phyloP scores from a whole-genome alignment of 176 grass and related monocot species.

The Microstegium vimineum region DNA sequence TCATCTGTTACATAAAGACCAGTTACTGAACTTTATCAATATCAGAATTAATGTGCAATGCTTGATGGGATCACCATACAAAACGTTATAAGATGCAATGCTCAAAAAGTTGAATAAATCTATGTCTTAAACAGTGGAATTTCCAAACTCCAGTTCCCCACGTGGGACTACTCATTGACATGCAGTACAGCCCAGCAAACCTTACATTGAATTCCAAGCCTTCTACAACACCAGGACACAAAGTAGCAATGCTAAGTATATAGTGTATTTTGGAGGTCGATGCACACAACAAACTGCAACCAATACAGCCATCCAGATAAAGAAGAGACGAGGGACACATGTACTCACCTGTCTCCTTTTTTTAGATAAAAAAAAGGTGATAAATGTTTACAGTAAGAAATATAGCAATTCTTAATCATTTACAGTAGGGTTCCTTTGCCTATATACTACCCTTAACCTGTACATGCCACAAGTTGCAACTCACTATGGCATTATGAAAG shows the following conservation, averaged over 20 bases:
- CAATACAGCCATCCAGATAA: background rate
- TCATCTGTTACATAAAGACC: constrained; percentile 21
- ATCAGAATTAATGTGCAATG: background rate
- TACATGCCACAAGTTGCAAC: background rate
- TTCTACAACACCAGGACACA: too few species aligned
- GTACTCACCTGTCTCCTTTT: background rate
- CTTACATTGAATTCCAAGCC: too few species aligned
- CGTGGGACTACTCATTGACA: background rate
- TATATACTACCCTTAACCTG: background rate
- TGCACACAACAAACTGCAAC: background rate
- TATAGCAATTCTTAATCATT: background rate
- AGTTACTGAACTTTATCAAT: background rate
- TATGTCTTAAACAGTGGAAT: background rate
- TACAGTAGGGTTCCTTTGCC: background rate
- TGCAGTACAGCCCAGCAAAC: background rate
- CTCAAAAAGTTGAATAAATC: background rate
- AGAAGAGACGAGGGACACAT: background rate
- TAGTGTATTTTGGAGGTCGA: background rate
- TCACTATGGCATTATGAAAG: background rate
- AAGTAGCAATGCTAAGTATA: background rate
- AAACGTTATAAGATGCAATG: background rate
- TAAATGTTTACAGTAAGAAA: background rate
- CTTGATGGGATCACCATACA: background rate
- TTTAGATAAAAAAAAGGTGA: background rate
- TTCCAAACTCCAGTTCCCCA: background rate